Conservation (phyloP, 805 yeast genomes). For the Candida namnaoensis region DNA sequence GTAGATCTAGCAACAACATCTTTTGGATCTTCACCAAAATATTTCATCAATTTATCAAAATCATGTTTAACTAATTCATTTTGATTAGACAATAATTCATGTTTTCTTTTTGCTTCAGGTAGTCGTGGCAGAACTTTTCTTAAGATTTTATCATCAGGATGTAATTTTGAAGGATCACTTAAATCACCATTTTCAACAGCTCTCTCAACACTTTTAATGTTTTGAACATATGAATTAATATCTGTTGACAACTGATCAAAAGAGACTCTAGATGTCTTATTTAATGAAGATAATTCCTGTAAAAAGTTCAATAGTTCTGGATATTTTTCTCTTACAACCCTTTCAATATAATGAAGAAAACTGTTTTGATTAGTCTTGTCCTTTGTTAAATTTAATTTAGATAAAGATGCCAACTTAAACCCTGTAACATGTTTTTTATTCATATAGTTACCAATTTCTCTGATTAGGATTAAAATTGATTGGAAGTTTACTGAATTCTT, state of each 20-base stretch:
- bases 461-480: constrained; percentile 71
- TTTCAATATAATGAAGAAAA: constrained; percentile 88
- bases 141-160: constrained; percentile 75
- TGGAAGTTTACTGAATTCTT: constrained; percentile 59
- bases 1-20: constrained; percentile 60
- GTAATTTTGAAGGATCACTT: constrained; percentile 69
- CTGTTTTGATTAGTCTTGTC: constrained; percentile 74
- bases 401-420: constrained; percentile 83
- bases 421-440: constrained; percentile 95
- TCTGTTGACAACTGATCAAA: constrained; percentile 76
- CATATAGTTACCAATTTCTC: constrained; percentile 94
- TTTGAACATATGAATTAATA: constrained; percentile 52
- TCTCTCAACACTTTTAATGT: constrained; percentile 59
- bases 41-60: constrained; percentile 64
- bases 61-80: constrained; percentile 53
- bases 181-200: constrained; percentile 79
- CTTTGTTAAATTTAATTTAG: constrained; percentile 81
- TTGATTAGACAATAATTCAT: constrained; percentile 55
- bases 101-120: constrained; percentile 68
- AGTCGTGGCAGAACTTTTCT: constrained; percentile 53
- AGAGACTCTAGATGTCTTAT: constrained; percentile 61
- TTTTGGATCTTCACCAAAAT: constrained; percentile 81
- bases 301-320: constrained; percentile 55
- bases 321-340: constrained; percentile 72
- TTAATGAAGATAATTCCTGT: constrained; percentile 26